Evolutionary conservation across 2,329 filamentous ascomycete genomes (phyloP).

Genomic region (Reticulascus tulasneorum): DNA sequence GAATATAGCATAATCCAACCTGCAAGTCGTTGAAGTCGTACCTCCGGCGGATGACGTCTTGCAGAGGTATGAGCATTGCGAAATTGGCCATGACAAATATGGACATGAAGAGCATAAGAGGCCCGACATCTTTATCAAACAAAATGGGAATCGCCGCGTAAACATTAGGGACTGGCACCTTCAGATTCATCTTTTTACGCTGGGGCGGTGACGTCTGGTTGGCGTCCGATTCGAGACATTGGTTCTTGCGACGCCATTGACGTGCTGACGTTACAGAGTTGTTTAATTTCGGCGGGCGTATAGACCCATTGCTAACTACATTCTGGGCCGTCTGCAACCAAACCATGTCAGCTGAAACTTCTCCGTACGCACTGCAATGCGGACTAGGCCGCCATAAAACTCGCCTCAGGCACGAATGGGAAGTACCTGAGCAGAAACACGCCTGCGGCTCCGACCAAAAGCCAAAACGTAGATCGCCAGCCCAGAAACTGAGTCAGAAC

Average conservation of each 20-base stretch:
- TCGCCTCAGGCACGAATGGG: slow-evolving; percentile 40
- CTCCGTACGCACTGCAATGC: no score
- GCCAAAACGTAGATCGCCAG: slow-evolving; percentile 42
- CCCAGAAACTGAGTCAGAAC: slow-evolving; percentile 28
- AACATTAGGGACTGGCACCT: no score
- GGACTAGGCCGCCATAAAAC: no score
- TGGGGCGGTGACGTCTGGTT: slow-evolving; percentile 10
- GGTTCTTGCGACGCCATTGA: no score
- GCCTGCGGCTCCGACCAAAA: slow-evolving; percentile 25
- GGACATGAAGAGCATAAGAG: slow-evolving; percentile 40
- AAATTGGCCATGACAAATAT: slow-evolving; percentile 49
- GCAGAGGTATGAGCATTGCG: slow-evolving; percentile 41
- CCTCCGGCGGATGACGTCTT: slow-evolving; percentile 37
- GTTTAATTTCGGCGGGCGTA: slow-evolving; percentile 31
- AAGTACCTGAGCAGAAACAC: slow-evolving; percentile 30
- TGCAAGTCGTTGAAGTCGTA: slow-evolving; percentile 57
- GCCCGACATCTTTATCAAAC: slow-evolving; percentile 35
- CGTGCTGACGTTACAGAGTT: slow-evolving; percentile 9
- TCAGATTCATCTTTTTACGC: no score
- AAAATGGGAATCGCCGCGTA: slow-evolving; percentile 36
- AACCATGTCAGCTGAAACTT: no score
- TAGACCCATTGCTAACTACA: slow-evolving; percentile 50
- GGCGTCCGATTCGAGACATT: no score
- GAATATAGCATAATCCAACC: slow-evolving; percentile 51
- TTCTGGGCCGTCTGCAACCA: slow-evolving; percentile 39